A percentile compares a stretch with the other conserved stretches of the same genome.
phyloP scores from a whole-genome alignment of 2,329 filamentous ascomycete species.

The Beauveria brongniartii region DNA sequence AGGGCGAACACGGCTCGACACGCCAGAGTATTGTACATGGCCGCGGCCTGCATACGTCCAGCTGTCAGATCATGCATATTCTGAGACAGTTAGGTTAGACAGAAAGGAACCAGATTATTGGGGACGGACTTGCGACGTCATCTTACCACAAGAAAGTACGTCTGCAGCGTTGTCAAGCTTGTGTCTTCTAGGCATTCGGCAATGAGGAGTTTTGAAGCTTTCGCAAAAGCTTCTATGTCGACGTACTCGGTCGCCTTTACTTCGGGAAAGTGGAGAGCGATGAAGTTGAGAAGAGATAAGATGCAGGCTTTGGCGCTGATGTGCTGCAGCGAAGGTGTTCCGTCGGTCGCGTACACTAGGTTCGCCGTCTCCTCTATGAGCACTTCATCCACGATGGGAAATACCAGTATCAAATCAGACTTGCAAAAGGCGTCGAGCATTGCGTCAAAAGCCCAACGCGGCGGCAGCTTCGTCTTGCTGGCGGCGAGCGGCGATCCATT shows the following conservation, averaged over 20 bases:
- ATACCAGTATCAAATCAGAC: constrained; percentile 33
- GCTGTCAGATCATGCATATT: constrained; percentile 34
- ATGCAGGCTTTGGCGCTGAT: constrained; percentile 37
- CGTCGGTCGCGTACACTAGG: constrained; percentile 30
- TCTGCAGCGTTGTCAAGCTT: constrained; percentile 35
- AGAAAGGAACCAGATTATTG: background rate
- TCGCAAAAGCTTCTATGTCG: constrained; percentile 32
- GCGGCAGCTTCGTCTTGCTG: constrained; percentile 26
- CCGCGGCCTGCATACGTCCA: constrained; percentile 37
- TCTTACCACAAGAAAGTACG: constrained; percentile 40
- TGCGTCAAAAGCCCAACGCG: constrained; percentile 19
- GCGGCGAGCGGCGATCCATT: constrained; percentile 10
- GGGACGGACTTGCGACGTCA: background rate
- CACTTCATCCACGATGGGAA: constrained; percentile 39
- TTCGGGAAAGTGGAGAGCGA: constrained; percentile 18
- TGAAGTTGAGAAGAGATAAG: constrained; percentile 37
- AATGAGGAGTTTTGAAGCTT: constrained; percentile 34
- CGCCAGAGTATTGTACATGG: constrained; percentile 35
- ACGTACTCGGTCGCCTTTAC: constrained; percentile 16
- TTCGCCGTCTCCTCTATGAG: constrained; percentile 39
- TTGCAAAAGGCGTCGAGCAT: constrained; percentile 17
- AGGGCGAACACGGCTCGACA: constrained; percentile 42
- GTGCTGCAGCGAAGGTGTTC: constrained; percentile 17
- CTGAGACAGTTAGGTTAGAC: constrained; percentile 17
- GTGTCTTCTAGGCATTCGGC: constrained; percentile 34